These are phyloP conservation scores for Echites panduratus DNA, from an alignment of 257 asterid species.

Conservation along the genomic window DNA sequence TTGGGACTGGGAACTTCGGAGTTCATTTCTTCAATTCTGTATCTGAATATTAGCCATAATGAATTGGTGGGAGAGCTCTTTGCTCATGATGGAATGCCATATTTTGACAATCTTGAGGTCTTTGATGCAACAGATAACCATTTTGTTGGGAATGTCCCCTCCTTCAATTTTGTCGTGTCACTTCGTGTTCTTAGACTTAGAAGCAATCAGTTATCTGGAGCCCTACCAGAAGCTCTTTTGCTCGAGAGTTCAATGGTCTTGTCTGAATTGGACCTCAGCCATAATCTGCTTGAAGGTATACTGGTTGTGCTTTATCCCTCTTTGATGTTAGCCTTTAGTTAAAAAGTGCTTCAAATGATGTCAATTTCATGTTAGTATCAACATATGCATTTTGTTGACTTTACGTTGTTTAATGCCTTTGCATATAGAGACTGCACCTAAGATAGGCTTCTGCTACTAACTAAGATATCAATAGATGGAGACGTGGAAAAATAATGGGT, in stretches of 20 bases:
- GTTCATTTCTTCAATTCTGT: constrained; percentile 50
- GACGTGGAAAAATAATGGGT: not conserved
- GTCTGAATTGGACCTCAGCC: constrained; percentile 76
- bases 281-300: constrained; percentile 70
- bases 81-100: constrained; percentile 84
- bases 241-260: constrained; percentile 77
- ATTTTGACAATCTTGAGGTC: constrained; percentile 66
- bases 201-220: constrained; percentile 58
- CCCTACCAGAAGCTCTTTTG: constrained; percentile 70
- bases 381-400: not conserved
- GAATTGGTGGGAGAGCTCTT: constrained; percentile 63
- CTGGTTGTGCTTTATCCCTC: not conserved
- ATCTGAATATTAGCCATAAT: constrained; percentile 60
- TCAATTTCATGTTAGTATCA: not conserved
- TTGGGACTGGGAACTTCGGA: constrained; percentile 47
- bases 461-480: not conserved
- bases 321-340: not conserved
- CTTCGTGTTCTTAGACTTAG: constrained; percentile 60
- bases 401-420: not conserved
- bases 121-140: constrained; percentile 66
- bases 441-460: not conserved
- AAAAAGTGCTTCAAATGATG: not conserved
- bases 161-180: constrained; percentile 70
- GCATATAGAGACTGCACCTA: not conserved
- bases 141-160: constrained; percentile 58